phyloP scores from a whole-genome alignment of 345 rosid species.

The Turnera subulata region DNA sequence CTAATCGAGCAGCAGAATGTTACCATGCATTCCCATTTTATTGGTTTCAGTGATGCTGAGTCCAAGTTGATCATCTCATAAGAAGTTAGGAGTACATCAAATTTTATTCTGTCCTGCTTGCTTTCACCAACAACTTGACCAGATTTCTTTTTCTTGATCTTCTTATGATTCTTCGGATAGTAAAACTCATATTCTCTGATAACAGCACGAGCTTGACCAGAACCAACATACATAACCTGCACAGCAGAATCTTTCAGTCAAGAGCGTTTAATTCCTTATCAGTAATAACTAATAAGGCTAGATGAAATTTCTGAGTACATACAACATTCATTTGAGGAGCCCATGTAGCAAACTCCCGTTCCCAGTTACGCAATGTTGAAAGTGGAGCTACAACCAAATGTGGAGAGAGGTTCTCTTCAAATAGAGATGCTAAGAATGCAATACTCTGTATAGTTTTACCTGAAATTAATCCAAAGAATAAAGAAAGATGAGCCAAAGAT shows the following conservation, averaged over 20 bases:
- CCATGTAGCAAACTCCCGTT: conserved; percentile 97
- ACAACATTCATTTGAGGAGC: conserved; percentile 99
- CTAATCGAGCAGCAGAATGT: conserved; percentile 18
- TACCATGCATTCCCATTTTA: conserved; percentile 99
- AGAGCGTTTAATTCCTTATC: background rate
- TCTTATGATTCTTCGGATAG: conserved; percentile 61
- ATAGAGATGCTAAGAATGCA: conserved; percentile 95
- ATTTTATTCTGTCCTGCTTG: conserved; percentile 93
- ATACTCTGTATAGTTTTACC: conserved; percentile 99
- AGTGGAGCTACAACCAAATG: conserved; percentile 99
- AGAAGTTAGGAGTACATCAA: conserved; percentile 96
- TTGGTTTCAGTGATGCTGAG: conserved; percentile 71
- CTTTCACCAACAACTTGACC: conserved; percentile 71
- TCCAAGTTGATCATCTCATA: conserved; percentile 98
- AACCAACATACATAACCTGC: conserved; percentile 95
- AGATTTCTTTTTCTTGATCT: conserved; percentile 87
- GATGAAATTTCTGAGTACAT: conserved; percentile 29
- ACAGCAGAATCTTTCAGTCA: conserved; percentile 18
- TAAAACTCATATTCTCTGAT: conserved; percentile 96
- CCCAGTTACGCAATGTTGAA: conserved; percentile 98
- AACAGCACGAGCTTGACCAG: conserved; percentile 76
- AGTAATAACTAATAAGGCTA: conserved; percentile 1
- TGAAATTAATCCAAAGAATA: conserved; percentile 29
- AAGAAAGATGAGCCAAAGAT: conserved; percentile 8
- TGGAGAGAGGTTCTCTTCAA: conserved; percentile 53